phyloP scores from a whole-genome alignment of 805 yeast genomes.

The Barnettozyma vustinii region DNA sequence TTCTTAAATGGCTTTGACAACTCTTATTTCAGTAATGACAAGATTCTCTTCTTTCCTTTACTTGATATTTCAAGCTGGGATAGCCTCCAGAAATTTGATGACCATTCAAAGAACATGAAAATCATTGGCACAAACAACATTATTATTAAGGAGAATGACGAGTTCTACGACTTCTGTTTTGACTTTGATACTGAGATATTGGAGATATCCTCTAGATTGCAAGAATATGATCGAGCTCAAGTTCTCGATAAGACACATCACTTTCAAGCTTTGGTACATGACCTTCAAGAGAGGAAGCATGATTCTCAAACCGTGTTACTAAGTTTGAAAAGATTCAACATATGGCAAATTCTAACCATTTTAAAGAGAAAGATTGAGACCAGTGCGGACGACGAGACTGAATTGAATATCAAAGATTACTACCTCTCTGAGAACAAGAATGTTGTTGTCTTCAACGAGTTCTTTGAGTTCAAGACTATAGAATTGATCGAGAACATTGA shows the following conservation, averaged over 20 bases:
- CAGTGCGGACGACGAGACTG: slow-evolving; percentile 10
- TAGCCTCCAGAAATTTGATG: slow-evolving; percentile 27
- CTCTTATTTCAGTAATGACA: slow-evolving; percentile 39
- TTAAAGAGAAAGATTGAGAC: slow-evolving; percentile 15
- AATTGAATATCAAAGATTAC: slow-evolving; percentile 26
- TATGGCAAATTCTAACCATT: slow-evolving; percentile 29
- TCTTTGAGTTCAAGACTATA: slow-evolving; percentile 26
- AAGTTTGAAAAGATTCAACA: slow-evolving; percentile 27
- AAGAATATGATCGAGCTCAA: slow-evolving; percentile 10
- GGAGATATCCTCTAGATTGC: slow-evolving; percentile 4
- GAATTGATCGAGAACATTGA: slow-evolving; percentile 19
- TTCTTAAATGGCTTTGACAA: slow-evolving; percentile 35
- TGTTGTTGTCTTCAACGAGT: slow-evolving; percentile 27
- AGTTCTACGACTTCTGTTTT: slow-evolving; percentile 56
- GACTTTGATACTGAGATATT: slow-evolving; percentile 50
- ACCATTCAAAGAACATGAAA: slow-evolving; percentile 25
- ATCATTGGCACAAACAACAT: slow-evolving; percentile 68
- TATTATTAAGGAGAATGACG: slow-evolving; percentile 48
- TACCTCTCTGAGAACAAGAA: slow-evolving; percentile 29
- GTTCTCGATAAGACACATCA: slow-evolving; percentile 19
- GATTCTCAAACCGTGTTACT: slow-evolving; percentile 24
- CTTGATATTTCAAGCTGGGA: slow-evolving; percentile 57
- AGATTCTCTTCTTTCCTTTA: slow-evolving; percentile 46
- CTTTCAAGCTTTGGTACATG: slow-evolving; percentile 14
- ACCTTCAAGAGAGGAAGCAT: slow-evolving; percentile 20